Evolutionary conservation across 2,329 filamentous ascomycete species (phyloP), one percentile per base, ranked within the genome.

Genomic region (Aspergillus hortae): DNA sequence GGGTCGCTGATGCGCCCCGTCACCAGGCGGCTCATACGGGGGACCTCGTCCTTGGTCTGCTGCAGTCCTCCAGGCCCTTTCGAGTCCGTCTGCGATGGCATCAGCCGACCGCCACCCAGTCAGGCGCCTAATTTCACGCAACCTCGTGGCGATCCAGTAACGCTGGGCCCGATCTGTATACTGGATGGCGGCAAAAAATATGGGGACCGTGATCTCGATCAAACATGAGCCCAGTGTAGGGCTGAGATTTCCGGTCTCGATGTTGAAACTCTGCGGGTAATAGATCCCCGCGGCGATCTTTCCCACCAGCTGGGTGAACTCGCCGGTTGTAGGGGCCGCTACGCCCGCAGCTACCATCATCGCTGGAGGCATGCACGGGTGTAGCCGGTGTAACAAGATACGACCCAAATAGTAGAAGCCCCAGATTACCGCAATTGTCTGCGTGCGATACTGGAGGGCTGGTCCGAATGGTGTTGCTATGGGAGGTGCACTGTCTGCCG

Each of bases 341-440:
- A 95, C 80, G 6, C 87, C 88, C 0, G 90, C 90, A 2, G 94
- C 91, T 62, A 91, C 83, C 83, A 95, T 91, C 33, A 91, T 88
- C 7, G 92, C 86, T 0, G 92, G 90, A 0, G 92, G 92, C 91
- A 96, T 96, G 21, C 82, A 83, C 0, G 94, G 94, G 60, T 96
- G 92, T 1, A 86, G 80, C 32, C 94, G 82, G 53, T 92, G 78
- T n/a, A 94, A 80, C 49, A 92, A 80, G 52, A 97, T 92, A 44
- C 90, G 80, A 0, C 87, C 86, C 78, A 92, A 89, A 70, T 95
- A 88, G 68, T 89, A 92, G 58, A 92, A 87, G 65, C 89, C 85
- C 90, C 91, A 96, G 19, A 96, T 79, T 32, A 89, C 87, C 2
- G 89, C 89, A 56, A 97, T 88, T n/a, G 87, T 86, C 67, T 90